Base-by-base conservation (phyloP, 2,329 filamentous ascomycete genomes). In the Fusarium subglutinans region DNA sequence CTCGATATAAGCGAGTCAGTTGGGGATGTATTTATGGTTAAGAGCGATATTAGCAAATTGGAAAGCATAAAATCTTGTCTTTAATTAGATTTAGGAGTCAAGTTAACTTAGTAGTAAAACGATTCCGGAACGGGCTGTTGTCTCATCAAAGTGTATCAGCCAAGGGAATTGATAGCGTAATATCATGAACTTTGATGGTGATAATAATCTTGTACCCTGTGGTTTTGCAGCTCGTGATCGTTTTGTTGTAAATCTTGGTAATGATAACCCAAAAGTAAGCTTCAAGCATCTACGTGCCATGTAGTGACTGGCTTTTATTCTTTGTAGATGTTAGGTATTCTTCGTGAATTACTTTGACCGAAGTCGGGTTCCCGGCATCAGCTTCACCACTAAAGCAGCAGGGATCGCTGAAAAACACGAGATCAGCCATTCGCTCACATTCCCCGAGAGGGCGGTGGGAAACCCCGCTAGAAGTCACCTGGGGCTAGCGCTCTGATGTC, bases 361-460 rank as follows among this genome's bases (percentile, higher is more conserved):
- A 73, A 67, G 53, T 75, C 74, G 74, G 74, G 72, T 74, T 51
- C 30, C 58, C 60, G 60, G 65, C 55, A 45, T 40, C 47, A 57
- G 43, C 38, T 48, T 45, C 51, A 50, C 43, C 56, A 66, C 51
- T 33, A n/a, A 70, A 60, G 40, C n/a, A 61, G 51, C 71, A 70
- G 28, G 66, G 70, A 59, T 74, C 56, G 69, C 63, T 77, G 74
- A 71, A 64, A 69, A 77, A 75, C 72, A 66, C 64, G 55, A 60
- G 72, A 43, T 63, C 41, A 54, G 35, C 55, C 44, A 76, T 75
- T 76, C 69, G 73, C 68, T 66, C 58, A 50, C 66, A 63, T 67
- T 71, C 66, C 56, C 57, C 38, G 40, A 63, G 26, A 51, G 53
- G 37, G 37, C 48, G 58, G 50, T 43, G 33, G 53, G 47, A 38